These are phyloP conservation scores for Wickerhamomyces hampshirensis DNA, from an alignment of 805 yeast species.

Conservation along the genomic window DNA sequence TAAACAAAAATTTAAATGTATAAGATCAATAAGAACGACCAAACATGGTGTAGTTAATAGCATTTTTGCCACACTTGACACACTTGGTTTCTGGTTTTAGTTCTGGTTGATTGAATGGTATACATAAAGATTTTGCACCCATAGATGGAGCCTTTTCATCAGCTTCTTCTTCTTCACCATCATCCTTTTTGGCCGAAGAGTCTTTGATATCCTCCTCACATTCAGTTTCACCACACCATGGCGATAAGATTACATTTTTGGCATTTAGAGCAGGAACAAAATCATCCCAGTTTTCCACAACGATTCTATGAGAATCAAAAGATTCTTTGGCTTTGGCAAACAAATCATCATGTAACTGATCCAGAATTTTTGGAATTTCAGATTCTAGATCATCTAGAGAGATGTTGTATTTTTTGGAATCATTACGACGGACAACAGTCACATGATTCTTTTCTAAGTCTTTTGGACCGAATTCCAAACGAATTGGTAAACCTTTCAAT, in stretches of 20 bases:
- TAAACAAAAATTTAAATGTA: constrained; percentile 4
- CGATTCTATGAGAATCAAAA: constrained; percentile 78
- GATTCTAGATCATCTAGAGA: constrained; percentile 59
- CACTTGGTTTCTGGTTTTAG: constrained; percentile 78
- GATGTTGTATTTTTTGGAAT: constrained; percentile 67
- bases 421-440: constrained; percentile 90
- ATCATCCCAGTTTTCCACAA: constrained; percentile 82
- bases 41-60: constrained; percentile 85
- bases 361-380: constrained; percentile 71
- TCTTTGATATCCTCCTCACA: constrained; percentile 98
- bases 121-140: constrained; percentile 99
- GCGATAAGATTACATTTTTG: constrained; percentile 86
- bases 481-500: constrained; percentile 90
- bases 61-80: constrained; percentile 74
- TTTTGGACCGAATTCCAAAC: constrained; percentile 95
- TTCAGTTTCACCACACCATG: constrained; percentile 94
- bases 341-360: constrained; percentile 72
- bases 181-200: constrained; percentile 68
- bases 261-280: constrained; percentile 89
- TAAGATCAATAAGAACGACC: constrained; percentile 82
- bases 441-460: constrained; percentile 79
- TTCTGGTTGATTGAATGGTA: constrained; percentile 88
- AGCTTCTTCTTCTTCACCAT: constrained; percentile 82
- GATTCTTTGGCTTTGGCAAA: constrained; percentile 74
- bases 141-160: constrained; percentile 97